A percentile compares a stretch with the other conserved stretches of the same genome.
Evolutionary conservation across 306 rosid species (phyloP).

Genomic region (Mimosa bimucronata): DNA sequence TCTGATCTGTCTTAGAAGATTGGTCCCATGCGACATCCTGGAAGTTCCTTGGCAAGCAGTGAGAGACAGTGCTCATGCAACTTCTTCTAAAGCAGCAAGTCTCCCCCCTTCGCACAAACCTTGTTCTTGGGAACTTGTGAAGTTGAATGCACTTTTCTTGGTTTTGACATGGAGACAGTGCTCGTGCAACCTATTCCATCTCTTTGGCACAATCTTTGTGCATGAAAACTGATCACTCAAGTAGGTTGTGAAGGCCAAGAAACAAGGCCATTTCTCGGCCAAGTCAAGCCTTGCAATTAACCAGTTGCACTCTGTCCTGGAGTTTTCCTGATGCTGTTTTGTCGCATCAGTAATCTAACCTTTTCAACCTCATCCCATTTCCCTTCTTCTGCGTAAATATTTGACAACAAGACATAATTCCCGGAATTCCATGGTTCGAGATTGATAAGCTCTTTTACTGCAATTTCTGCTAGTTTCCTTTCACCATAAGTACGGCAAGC

Average conservation of each 20-base stretch:
- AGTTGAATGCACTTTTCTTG: background rate
- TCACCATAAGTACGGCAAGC: constrained; percentile 80
- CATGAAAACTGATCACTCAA: background rate
- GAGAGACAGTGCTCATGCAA: background rate
- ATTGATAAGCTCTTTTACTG: constrained; percentile 64
- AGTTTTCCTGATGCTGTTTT: constrained; percentile 56
- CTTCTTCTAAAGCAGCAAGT: background rate
- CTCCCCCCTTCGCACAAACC: background rate
- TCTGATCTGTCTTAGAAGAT: background rate
- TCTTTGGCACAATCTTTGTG: constrained; percentile 1
- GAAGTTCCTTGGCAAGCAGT: constrained; percentile 10
- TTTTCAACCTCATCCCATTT: constrained; percentile 84
- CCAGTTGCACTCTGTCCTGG: constrained; percentile 75
- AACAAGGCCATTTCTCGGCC: background rate
- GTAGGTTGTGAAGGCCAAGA: background rate
- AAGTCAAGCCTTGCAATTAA: constrained; percentile 34
- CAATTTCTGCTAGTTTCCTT: constrained; percentile 59
- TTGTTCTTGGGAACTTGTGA: background rate
- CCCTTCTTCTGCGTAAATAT: constrained; percentile 79
- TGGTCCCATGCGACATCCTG: background rate
- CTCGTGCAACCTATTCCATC: constrained; percentile 9
- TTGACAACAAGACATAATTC: constrained; percentile 76
- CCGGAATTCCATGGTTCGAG: constrained; percentile 89
- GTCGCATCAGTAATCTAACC: constrained; percentile 66
- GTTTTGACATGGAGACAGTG: background rate